These are phyloP conservation scores for Mortierella antarctica DNA, from an alignment of 192 early-diverging fungal genomes.

Conservation along the genomic window DNA sequence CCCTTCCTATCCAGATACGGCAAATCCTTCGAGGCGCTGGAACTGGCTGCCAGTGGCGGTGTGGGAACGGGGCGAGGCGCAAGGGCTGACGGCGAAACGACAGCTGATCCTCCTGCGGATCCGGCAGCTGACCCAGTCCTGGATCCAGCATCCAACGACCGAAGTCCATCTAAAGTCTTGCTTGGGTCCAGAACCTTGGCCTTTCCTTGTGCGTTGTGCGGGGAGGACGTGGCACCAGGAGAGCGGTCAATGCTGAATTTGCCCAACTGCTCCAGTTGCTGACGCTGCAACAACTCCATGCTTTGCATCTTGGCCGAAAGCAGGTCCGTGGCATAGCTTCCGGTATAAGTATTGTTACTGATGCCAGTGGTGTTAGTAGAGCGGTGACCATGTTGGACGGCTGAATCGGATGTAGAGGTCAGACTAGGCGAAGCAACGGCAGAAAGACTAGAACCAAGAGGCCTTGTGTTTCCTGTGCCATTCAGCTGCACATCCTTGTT, in stretches of 20 bases:
- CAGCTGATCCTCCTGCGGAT: neutral
- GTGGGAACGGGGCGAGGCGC: neutral
- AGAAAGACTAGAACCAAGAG: neutral
- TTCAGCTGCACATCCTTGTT: slow-evolving; percentile 7
- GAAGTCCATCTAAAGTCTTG: slow-evolving; percentile 39
- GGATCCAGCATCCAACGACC: neutral
- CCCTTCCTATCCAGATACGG: slow-evolving; percentile 15
- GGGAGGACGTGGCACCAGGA: neutral
- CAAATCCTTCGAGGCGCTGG: neutral
- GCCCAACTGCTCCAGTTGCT: slow-evolving; percentile 43
- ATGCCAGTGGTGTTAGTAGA: neutral
- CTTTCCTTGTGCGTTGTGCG: slow-evolving; percentile 39
- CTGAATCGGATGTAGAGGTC: neutral
- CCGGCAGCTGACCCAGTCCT: neutral
- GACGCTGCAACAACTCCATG: slow-evolving; percentile 26
- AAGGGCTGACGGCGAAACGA: slow-evolving; percentile 2
- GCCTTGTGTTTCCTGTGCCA: slow-evolving; percentile 18
- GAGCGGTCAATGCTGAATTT: slow-evolving; percentile 11
- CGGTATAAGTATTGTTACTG: neutral
- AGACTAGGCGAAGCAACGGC: neutral
- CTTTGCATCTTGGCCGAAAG: slow-evolving; percentile 12
- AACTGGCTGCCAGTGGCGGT: neutral
- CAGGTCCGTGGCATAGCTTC: neutral
- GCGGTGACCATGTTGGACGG: neutral
- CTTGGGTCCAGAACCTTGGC: slow-evolving; percentile 34